Evolutionary conservation across 305 asterid species (phyloP).

Genomic region (Withania somnifera): DNA sequence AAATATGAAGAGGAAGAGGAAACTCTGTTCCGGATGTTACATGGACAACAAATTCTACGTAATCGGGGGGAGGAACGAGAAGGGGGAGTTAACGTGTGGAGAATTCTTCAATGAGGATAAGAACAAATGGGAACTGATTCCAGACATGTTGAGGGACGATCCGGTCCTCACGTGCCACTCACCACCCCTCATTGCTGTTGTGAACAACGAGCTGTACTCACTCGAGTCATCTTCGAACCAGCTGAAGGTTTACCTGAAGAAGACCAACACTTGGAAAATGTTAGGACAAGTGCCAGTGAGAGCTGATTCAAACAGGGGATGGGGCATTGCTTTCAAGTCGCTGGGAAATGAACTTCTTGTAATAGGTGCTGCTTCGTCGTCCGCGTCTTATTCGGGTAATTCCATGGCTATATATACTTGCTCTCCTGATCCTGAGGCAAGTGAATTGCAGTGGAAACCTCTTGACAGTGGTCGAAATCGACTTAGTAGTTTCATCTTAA

Average conservation of each 20-base stretch:
- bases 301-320: slow-evolving; percentile 51
- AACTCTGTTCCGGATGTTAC: slow-evolving; percentile 51
- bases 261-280: slow-evolving; percentile 48
- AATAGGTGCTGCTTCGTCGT: slow-evolving; percentile 40
- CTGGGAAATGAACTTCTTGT: slow-evolving; percentile 57
- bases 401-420: slow-evolving; percentile 56
- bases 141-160: slow-evolving; percentile 50
- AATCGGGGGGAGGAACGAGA: slow-evolving; percentile 54
- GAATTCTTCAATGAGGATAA: slow-evolving; percentile 44
- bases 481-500: slow-evolving; percentile 49
- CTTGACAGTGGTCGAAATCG: slow-evolving; percentile 39
- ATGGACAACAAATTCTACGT: slow-evolving; percentile 63
- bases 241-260: slow-evolving; percentile 56
- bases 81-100: slow-evolving; percentile 54
- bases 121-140: slow-evolving; percentile 53
- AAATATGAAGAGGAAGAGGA: slow-evolving; percentile 41
- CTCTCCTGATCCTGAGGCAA: slow-evolving; percentile 33
- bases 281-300: slow-evolving; percentile 61
- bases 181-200: slow-evolving; percentile 78
- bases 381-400: slow-evolving; percentile 19
- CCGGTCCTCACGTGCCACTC: slow-evolving; percentile 50
- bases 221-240: slow-evolving; percentile 51
- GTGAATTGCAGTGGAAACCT: slow-evolving; percentile 39
- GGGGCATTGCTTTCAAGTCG: slow-evolving; percentile 81
- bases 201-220: slow-evolving; percentile 56